Conservation (phyloP, 768 basidiomycete genomes). For the Kwoniella bestiolae region DNA sequence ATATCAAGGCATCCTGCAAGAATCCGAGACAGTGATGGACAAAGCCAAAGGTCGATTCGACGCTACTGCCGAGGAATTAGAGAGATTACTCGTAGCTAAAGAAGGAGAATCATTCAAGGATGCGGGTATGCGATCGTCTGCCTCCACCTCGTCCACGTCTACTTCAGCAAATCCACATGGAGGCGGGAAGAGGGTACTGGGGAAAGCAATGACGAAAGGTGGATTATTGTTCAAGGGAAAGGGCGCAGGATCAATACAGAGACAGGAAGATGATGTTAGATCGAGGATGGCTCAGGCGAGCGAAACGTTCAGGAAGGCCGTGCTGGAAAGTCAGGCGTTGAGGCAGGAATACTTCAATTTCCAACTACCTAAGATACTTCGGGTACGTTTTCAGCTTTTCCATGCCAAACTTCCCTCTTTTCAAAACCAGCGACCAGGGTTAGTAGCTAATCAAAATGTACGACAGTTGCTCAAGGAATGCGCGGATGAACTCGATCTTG, state of each 20-base stretch:
- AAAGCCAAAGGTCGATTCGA: conserved; percentile 88
- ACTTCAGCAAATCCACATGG: conserved; percentile 57
- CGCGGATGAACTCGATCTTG: conserved; percentile 92
- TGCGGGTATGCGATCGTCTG: conserved; percentile 59
- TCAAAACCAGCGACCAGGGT: not conserved
- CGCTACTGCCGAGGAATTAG: conserved; percentile 87
- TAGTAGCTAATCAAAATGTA: not conserved
- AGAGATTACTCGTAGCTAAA: conserved; percentile 87
- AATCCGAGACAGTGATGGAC: conserved; percentile 82
- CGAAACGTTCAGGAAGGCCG: conserved; percentile 86
- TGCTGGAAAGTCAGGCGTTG: conserved; percentile 83
- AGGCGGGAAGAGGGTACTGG: conserved; percentile 78
- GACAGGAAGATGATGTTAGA: conserved; percentile 93
- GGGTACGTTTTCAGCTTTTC: conserved; percentile 65
- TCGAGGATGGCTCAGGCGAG: conserved; percentile 80
- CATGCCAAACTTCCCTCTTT: not conserved
- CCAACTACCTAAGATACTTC: conserved; percentile 87
- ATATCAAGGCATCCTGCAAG: conserved; percentile 84
- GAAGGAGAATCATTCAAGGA: conserved; percentile 92
- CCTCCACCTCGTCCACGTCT: conserved; percentile 35
- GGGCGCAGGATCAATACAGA: conserved; percentile 88
- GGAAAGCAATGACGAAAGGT: conserved; percentile 89
- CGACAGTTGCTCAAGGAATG: conserved; percentile 86
- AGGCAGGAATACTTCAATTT: conserved; percentile 98
- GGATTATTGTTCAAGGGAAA: conserved; percentile 87